Conservation (phyloP, 2,329 filamentous ascomycete species). For the Periconia macrospinosa region DNA sequence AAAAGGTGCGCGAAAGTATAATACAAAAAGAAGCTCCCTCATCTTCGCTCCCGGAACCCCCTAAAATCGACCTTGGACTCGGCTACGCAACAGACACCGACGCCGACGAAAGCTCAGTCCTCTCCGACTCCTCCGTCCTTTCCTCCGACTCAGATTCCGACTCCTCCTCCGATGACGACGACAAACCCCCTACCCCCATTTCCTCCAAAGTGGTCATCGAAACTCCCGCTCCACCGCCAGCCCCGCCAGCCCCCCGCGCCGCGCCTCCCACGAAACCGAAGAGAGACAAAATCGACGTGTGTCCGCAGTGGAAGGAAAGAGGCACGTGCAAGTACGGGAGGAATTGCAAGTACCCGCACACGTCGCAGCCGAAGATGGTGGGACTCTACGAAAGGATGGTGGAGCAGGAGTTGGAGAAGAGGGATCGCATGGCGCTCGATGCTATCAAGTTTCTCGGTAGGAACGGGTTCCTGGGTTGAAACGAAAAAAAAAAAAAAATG, state of each 20-base stretch:
- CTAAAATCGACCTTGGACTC: constrained; percentile 14
- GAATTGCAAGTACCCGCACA: constrained; percentile 30
- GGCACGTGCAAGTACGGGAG: constrained; percentile 32
- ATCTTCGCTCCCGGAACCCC: constrained; percentile 28
- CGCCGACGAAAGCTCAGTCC: constrained; percentile 10
- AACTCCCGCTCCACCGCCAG: constrained; percentile 16
- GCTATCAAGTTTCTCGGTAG: constrained; percentile 52
- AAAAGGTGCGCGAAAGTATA: constrained; percentile 38
- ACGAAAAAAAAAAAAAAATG: no score
- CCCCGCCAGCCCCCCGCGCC: constrained; percentile 8
- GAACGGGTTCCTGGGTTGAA: constrained; percentile 45
- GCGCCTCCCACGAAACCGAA: constrained; percentile 4
- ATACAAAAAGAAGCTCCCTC: constrained; percentile 15
- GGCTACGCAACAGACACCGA: not conserved
- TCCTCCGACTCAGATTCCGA: constrained; percentile 24
- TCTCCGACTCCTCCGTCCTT: constrained; percentile 4
- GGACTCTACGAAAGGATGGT: constrained; percentile 40
- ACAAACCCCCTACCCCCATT: constrained; percentile 41
- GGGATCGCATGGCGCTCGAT: constrained; percentile 46
- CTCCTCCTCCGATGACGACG: constrained; percentile 30
- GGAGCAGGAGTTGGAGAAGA: constrained; percentile 49
- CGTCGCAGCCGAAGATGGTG: constrained; percentile 18
- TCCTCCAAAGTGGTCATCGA: constrained; percentile 38
- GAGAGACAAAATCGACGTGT: constrained; percentile 17
- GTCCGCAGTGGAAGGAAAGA: constrained; percentile 24